A percentile compares a stretch with the other conserved stretches of the same genome.
Conservation (phyloP, 495 filamentous ascomycete species). For the Massariosphaeria phaeospora region DNA sequence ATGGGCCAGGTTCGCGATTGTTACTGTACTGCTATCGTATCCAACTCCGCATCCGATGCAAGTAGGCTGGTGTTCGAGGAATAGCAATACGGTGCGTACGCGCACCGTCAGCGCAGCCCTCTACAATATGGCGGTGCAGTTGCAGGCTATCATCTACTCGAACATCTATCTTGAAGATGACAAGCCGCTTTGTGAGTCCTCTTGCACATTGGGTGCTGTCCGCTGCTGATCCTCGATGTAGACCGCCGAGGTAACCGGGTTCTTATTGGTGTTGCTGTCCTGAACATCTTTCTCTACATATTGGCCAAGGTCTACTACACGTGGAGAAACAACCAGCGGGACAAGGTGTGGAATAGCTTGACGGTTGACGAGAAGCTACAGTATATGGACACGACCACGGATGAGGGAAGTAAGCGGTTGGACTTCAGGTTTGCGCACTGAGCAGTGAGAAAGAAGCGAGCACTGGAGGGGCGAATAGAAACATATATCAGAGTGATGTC, state of each 20-base stretch:
- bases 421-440: slow-evolving; percentile 9
- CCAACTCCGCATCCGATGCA: slow-evolving; percentile 39
- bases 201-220: neutral
- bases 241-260: slow-evolving; percentile 5
- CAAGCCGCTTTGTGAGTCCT: slow-evolving; percentile 39
- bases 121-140: slow-evolving; percentile 76
- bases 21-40: slow-evolving; percentile 53
- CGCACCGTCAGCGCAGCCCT: slow-evolving; percentile 36
- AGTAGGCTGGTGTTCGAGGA: slow-evolving; percentile 9
- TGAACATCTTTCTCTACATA: slow-evolving; percentile 10
- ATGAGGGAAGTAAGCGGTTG: slow-evolving; percentile 6
- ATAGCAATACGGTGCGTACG: slow-evolving; percentile 12
- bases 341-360: slow-evolving; percentile 10
- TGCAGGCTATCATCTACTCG: slow-evolving; percentile 54
- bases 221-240: neutral
- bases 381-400: slow-evolving; percentile 6
- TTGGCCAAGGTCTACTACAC: slow-evolving; percentile 13
- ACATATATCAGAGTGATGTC: too few relatives aligned
- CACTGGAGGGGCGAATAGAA: too few relatives aligned
- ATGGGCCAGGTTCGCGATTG: slow-evolving; percentile 54
- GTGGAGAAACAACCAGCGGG: slow-evolving; percentile 4
- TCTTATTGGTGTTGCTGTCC: neutral
- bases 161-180: slow-evolving; percentile 40
- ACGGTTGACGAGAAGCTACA: neutral
- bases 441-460: too few relatives aligned